Base-by-base conservation (phyloP, 108 stramenopile genomes). In the Pelagomonas calceolata region DNA sequence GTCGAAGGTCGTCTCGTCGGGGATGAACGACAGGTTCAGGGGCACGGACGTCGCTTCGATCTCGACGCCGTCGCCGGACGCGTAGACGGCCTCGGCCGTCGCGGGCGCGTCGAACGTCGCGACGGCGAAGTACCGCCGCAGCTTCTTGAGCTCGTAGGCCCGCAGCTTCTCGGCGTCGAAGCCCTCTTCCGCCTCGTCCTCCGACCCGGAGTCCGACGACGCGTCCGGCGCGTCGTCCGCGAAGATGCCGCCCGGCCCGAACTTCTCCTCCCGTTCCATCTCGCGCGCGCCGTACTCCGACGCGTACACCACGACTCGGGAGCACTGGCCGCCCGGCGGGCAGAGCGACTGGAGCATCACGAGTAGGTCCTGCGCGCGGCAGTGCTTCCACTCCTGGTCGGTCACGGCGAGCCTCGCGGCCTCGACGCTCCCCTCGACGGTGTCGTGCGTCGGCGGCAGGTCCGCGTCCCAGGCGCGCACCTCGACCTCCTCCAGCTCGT, bases 41-140 rank as follows among this genome's bases (percentile, higher is more conserved):
- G 44, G 65, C 36, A 69, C 76, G 36, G 79, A 72, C 17, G 79
- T 77, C 26, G 63, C 32, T 71, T 84, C 85, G 63, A 82, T 81
- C 78, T 85, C 85, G 39, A 84, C 63, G 37, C 83, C 83, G 64
- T 85, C 83, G 12, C 80, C 69, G 44, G 34, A 64, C 70, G 74
- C 64, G 80, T 85, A 85, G n/a, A 84, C 60, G 30, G 46, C 44
- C 0, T 82, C 73, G 26, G 85, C 83, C 30, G 82, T 79, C n/a
- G 34, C 39, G 32, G 46, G 68, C 12, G 75, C 65, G 60, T 81
- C 77, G 44, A 69, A 85, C 43, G 80, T 79, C n/a, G 72, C 81
- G 51, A 85, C 73, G 10, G 84, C 85, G 51, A 84, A 86, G 71
- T 81, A 86, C 65, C 84, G 84, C 75, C 75, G 70, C n/a, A 86